Percentiles rank a stretch among this genome's conserved stretches.
These are phyloP conservation scores for Xylaria flabelliformis DNA, from an alignment of 495 filamentous ascomycete species.

Conservation along the genomic window DNA sequence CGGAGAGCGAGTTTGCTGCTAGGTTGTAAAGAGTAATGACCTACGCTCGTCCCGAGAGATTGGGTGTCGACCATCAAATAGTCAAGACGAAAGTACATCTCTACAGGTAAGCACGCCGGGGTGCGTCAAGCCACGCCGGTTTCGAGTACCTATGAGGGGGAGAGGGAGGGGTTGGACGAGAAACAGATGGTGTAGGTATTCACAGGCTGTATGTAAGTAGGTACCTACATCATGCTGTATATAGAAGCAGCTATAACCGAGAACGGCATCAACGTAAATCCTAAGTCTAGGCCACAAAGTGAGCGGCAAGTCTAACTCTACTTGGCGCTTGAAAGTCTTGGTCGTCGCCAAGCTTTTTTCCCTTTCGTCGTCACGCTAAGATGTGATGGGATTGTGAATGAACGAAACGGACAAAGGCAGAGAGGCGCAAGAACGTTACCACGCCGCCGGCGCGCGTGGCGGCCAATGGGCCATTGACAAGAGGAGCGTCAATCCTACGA, in stretches of 20 bases:
- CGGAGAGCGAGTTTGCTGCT: constrained; percentile 18
- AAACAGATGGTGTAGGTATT: background rate
- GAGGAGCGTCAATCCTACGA: constrained; percentile 5
- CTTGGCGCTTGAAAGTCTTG: background rate
- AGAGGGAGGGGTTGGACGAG: background rate
- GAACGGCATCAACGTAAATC: background rate
- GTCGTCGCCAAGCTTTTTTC: background rate
- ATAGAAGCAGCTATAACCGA: constrained; percentile 9
- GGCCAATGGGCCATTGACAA: constrained; percentile 14
- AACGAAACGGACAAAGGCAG: background rate
- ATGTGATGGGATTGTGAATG: background rate
- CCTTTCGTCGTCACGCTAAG: background rate
- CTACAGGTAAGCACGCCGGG: background rate
- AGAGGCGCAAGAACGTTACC: constrained; percentile 19
- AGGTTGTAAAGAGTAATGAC: background rate
- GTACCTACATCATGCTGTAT: background rate
- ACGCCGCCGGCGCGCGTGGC: constrained; percentile 23
- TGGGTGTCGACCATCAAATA: constrained; percentile 11
- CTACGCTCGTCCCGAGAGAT: constrained; percentile 8
- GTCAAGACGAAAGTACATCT: background rate
- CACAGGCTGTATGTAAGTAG: background rate
- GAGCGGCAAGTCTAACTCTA: constrained; percentile 6
- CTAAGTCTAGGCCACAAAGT: background rate
- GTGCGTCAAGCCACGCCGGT: constrained; percentile 12
- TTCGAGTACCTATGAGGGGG: background rate